Evolutionary conservation across 2,329 filamentous ascomycete genomes (phyloP).

Genomic region (Apiospora marii): DNA sequence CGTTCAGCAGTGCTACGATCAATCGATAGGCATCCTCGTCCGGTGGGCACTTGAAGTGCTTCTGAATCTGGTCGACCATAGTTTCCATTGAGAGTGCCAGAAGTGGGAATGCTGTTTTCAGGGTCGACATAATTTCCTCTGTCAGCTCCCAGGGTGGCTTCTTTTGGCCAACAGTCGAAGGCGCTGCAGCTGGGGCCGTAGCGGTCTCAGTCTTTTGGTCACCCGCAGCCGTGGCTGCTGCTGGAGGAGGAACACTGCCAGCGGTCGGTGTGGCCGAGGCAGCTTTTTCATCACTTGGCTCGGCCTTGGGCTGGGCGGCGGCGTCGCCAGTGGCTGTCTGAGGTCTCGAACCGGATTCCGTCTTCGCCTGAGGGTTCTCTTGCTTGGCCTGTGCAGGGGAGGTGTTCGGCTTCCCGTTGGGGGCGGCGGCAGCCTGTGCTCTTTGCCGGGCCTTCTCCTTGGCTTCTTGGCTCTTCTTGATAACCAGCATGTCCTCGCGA

Average conservation of each 20-base stretch:
- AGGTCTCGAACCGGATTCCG: constrained; percentile 53
- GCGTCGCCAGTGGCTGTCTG: constrained; percentile 59
- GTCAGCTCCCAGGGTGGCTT: constrained; percentile 96
- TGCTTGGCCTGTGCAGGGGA: constrained; percentile 62
- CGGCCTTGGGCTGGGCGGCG: constrained; percentile 52
- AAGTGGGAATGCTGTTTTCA: constrained; percentile 96
- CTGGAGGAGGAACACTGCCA: constrained; percentile 14
- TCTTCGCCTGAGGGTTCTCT: constrained; percentile 55
- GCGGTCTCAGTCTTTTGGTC: constrained; percentile 27
- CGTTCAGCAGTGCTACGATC: constrained; percentile 96
- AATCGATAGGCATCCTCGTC: constrained; percentile 97
- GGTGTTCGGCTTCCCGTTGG: constrained; percentile 53
- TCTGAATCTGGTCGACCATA: constrained; percentile 98
- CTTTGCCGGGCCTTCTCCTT: constrained; percentile 70
- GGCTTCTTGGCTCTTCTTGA: constrained; percentile 86
- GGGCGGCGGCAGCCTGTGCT: constrained; percentile 52
- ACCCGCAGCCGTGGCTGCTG: neutral
- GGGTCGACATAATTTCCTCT: constrained; percentile 91
- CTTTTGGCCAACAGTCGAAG: constrained; percentile 52
- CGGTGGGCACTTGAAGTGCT: constrained; percentile 98
- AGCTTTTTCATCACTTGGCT: constrained; percentile 47
- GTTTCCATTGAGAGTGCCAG: constrained; percentile 98
- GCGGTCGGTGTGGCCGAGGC: constrained; percentile 34
- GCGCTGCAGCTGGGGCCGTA: constrained; percentile 34
- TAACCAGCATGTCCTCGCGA: constrained; percentile 89